Evolutionary conservation across 2,329 filamentous ascomycete species (phyloP), one percentile per base, ranked within the genome.

Genomic region (Beauveria sp.): DNA sequence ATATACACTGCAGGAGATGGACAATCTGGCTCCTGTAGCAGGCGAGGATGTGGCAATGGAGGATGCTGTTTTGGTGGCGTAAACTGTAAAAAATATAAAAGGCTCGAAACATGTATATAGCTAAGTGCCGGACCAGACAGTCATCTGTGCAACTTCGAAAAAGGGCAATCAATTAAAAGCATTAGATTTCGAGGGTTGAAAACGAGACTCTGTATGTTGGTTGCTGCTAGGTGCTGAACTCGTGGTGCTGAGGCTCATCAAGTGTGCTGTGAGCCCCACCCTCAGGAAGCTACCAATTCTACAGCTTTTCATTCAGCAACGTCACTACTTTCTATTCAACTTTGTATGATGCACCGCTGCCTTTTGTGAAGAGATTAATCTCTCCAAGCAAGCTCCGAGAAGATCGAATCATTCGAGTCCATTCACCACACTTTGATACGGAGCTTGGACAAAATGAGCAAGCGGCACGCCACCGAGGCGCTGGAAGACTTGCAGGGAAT

Each of bases 1-100:
- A 74, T 97, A 96, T 81, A 96, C 93, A 64, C 78, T 97, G 64
- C 84, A 87, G 69, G 90, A 96, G 77, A 97, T 97, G 92, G 92
- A 96, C 70, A 89, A 81, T 71, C 80, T 88, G 63, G 79, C 79
- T 46, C 80, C 82, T 8, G 68, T 75, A 50, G 63, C 76, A 59
- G 73, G 72, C 40, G 70, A 70, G 8, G 67, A 70, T 10, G 70
- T 71, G 59, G 65, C 65, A 20, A 52, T 67, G 75, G 70, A 71
- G 68, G 77, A 80, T 68, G 70, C 75, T 56, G 68, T 78, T 61
- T 78, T 80, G 77, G 70, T 67, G 64, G 70, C 70, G 55, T 73
- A 69, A 41, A 26, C 46, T 61, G 51, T 61, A 24, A 24, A 24
- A 22, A 24, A 55, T 50, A 50, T 55, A 50, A 43, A 30, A n/a